A percentile compares a stretch with the other conserved stretches of the same genome.
These are phyloP conservation scores for Oemleria cerasiformis DNA, from an alignment of 306 rosid genomes.

Conservation along the genomic window DNA sequence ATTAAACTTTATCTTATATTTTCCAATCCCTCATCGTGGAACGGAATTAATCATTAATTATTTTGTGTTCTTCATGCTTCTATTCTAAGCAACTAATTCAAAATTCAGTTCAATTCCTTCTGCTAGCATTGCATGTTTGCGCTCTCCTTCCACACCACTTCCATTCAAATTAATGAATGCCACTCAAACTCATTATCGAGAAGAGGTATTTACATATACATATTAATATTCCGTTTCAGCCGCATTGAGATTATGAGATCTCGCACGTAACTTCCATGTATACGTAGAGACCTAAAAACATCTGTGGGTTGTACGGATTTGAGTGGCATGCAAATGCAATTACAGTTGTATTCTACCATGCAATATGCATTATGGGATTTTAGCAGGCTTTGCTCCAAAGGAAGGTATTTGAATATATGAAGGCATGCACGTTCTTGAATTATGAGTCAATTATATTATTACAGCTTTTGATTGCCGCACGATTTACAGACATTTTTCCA, in stretches of 20 bases:
- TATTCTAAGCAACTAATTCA: constrained; percentile 13
- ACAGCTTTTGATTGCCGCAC: constrained; percentile 32
- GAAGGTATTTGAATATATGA: constrained; percentile 18
- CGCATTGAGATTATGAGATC: too few species aligned
- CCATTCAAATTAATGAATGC: background rate
- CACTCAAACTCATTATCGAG: too few species aligned
- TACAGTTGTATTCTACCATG: constrained; percentile 29
- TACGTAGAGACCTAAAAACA: background rate
- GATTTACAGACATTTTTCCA: background rate
- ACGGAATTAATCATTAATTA: too few species aligned
- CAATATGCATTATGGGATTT: constrained; percentile 3
- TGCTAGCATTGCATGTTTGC: constrained; percentile 32
- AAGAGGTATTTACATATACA: too few species aligned
- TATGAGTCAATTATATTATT: constrained; percentile 5
- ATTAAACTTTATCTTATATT: constrained; percentile 22
- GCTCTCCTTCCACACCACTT: constrained; percentile 24
- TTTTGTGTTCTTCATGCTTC: constrained; percentile 34
- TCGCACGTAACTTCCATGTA: too few species aligned
- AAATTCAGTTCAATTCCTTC: constrained; percentile 1
- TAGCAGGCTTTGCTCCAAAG: constrained; percentile 28
- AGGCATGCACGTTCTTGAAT: constrained; percentile 16
- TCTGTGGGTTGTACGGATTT: constrained; percentile 19
- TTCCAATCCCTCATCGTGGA: too few species aligned
- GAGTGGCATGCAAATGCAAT: background rate
- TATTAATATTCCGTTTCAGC: too few species aligned